These are phyloP conservation scores for Gryganskiella cystojenkinii DNA, from an alignment of 192 early-diverging fungal species.

Conservation along the genomic window DNA sequence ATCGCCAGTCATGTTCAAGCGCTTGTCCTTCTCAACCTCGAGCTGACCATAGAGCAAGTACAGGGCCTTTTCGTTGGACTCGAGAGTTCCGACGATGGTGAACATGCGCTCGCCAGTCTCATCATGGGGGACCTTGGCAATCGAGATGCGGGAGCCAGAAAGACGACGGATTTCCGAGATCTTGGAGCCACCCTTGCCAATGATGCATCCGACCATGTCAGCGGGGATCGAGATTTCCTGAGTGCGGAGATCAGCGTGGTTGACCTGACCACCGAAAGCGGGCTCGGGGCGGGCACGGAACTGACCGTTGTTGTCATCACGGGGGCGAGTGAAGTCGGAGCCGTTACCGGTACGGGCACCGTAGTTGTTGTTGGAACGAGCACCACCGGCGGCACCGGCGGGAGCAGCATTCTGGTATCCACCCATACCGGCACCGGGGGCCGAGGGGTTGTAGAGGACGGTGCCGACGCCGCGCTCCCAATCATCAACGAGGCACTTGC, in stretches of 20 bases:
- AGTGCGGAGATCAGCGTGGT: slow-evolving; percentile 69
- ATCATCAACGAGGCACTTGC: slow-evolving; percentile 86
- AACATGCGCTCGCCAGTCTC: slow-evolving; percentile 89
- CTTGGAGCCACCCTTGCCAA: slow-evolving; percentile 91
- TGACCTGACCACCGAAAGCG: slow-evolving; percentile 20
- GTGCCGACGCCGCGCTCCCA: slow-evolving; percentile 85
- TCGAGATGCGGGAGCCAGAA: slow-evolving; percentile 89
- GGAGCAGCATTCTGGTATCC: slow-evolving; percentile 11
- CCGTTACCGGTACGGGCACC: slow-evolving; percentile 68
- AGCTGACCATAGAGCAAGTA: slow-evolving; percentile 91
- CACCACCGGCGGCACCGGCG: slow-evolving; percentile 17
- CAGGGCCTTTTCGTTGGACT: slow-evolving; percentile 91
- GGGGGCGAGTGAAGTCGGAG: slow-evolving; percentile 59
- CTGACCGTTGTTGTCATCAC: background rate
- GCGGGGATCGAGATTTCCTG: slow-evolving; percentile 93
- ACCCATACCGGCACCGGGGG: slow-evolving; percentile 34
- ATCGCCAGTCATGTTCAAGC: slow-evolving; percentile 58
- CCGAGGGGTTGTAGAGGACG: slow-evolving; percentile 85
- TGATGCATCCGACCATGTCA: slow-evolving; percentile 98
- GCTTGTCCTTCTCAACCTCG: slow-evolving; percentile 88
- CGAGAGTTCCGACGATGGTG: slow-evolving; percentile 89
- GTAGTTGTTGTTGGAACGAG: slow-evolving; percentile 35
- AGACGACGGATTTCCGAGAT: slow-evolving; percentile 84
- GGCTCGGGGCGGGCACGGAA: slow-evolving; percentile 23
- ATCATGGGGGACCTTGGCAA: slow-evolving; percentile 84